These are phyloP conservation scores for Piloderma croceum DNA, from an alignment of 768 basidiomycete genomes.

Conservation along the genomic window DNA sequence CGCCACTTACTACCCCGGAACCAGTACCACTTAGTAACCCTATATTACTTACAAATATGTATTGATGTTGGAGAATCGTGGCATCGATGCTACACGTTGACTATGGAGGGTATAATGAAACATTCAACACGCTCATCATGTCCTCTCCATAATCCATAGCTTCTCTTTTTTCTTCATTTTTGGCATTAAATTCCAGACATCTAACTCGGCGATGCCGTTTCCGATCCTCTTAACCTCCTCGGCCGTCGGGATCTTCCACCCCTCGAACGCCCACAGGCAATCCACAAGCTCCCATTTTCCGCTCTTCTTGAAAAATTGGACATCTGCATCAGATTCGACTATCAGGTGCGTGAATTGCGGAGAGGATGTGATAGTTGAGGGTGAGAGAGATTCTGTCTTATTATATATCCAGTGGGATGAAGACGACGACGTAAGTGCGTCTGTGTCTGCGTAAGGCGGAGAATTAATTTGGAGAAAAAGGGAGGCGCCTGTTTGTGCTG, in stretches of 20 bases:
- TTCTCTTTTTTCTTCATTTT: slow-evolving; percentile 34
- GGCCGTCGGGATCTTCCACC: slow-evolving; percentile 32
- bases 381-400: slow-evolving; percentile 68
- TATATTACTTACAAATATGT: no score
- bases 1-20: no score
- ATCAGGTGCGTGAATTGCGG: slow-evolving; percentile 58
- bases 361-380: slow-evolving; percentile 32
- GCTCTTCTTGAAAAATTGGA: slow-evolving; percentile 16
- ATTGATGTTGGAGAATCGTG: no score
- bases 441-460: slow-evolving; percentile 42
- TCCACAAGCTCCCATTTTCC: slow-evolving; percentile 40
- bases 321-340: slow-evolving; percentile 34
- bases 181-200: slow-evolving; percentile 16
- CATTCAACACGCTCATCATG: no score
- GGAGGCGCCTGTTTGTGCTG: slow-evolving; percentile 86
- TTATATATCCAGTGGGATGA: slow-evolving; percentile 59
- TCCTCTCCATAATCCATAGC: slow-evolving; percentile 47
- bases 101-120: no score
- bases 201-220: slow-evolving; percentile 12
- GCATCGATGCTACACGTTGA: no score
- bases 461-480: slow-evolving; percentile 74
- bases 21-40: no score
- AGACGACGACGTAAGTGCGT: slow-evolving; percentile 8
- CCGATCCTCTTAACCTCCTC: slow-evolving; percentile 14
- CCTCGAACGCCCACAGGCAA: slow-evolving; percentile 39